phyloP scores from a whole-genome alignment of 2,329 filamentous ascomycete genomes.

The Phyllosticta capitalensis region DNA sequence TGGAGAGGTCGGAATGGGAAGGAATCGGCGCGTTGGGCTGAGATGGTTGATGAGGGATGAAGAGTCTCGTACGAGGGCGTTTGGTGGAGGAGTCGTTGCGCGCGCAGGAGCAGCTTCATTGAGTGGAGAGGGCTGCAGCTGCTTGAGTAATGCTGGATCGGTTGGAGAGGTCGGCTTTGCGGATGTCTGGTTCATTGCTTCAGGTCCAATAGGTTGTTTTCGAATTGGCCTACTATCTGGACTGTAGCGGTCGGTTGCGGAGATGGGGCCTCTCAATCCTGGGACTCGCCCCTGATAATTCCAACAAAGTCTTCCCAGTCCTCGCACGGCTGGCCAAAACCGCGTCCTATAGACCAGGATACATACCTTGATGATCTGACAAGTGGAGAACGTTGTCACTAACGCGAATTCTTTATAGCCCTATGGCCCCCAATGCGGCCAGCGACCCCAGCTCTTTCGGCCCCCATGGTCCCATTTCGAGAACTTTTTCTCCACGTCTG shows the following conservation, averaged over 20 bases:
- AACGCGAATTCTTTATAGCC: neutral
- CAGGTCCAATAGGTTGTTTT: no score
- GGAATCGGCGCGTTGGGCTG: neutral
- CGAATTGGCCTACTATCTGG: no score
- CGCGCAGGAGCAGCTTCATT: neutral
- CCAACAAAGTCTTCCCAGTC: neutral
- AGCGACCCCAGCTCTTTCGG: neutral
- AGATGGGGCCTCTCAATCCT: neutral
- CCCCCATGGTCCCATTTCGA: neutral
- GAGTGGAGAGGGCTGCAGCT: no score
- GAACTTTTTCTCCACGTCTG: neutral
- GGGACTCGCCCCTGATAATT: neutral
- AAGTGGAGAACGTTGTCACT: neutral
- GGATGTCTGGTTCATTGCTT: no score
- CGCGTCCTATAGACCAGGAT: neutral
- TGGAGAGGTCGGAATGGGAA: neutral
- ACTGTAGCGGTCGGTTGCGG: no score
- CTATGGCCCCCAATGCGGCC: neutral
- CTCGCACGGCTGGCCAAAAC: neutral
- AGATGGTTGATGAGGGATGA: neutral
- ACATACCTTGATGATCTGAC: neutral
- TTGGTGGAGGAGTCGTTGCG: neutral
- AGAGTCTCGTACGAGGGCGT: neutral
- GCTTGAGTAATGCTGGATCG: no score
- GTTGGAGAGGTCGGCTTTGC: no score